A percentile compares a stretch with the other conserved stretches of the same genome.
Conservation (phyloP, 2,329 filamentous ascomycete genomes). For the Arthrobotrys sinensis region DNA sequence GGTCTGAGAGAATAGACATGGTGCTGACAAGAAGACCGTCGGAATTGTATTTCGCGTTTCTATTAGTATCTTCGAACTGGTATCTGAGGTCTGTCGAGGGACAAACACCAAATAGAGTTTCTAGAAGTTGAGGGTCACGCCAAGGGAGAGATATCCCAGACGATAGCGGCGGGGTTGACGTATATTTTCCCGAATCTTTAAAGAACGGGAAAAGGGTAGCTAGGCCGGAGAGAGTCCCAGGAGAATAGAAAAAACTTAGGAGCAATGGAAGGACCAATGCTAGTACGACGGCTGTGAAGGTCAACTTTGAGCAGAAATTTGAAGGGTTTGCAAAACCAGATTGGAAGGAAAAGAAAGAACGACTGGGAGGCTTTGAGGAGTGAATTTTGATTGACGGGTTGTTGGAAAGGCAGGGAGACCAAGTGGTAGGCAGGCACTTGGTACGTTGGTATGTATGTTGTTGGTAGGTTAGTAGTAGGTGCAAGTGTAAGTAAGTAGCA, state of each 20-base stretch:
- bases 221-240: conserved; percentile 39
- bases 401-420: conserved; percentile 29
- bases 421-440: conserved; percentile 25
- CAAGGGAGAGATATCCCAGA: conserved; percentile 54
- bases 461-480: conserved; percentile 11
- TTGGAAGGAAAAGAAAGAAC: conserved; percentile 55
- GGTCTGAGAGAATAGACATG: conserved; percentile 54
- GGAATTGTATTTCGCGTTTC: conserved; percentile 39
- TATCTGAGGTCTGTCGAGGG: conserved; percentile 59
- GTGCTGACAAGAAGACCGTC: conserved; percentile 38
- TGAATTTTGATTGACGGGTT: conserved; percentile 54
- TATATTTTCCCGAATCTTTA: conserved; percentile 42
- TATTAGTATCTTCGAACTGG: conserved; percentile 37
- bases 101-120: conserved; percentile 60
- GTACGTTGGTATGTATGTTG: conserved; percentile 17
- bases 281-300: conserved; percentile 29
- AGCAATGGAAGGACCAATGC: conserved; percentile 48
- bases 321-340: background rate
- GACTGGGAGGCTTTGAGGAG: conserved; percentile 57
- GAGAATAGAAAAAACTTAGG: conserved; percentile 29
- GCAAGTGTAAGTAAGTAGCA: background rate
- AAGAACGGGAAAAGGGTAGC: conserved; percentile 49
- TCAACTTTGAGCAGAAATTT: conserved; percentile 33
- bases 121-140: conserved; percentile 56
- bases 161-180: conserved; percentile 45